Base-by-base conservation (phyloP, 2,329 filamentous ascomycete genomes). In the Tetracladium maxilliforme region DNA sequence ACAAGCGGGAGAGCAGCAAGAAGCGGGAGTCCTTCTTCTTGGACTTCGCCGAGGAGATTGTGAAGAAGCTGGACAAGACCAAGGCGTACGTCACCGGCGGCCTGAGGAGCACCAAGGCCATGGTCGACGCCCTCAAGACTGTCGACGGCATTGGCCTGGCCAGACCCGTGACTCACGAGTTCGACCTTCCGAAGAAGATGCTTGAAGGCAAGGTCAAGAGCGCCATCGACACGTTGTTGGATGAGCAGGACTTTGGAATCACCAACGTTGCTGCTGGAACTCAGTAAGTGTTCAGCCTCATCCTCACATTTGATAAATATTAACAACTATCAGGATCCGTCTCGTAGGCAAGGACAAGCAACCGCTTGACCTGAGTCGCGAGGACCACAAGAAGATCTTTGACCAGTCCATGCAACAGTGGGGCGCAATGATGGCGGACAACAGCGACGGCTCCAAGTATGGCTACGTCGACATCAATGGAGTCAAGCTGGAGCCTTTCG, bases 101-200 rank as follows among this genome's bases (percentile, higher is more conserved):
- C 1, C 48, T 75, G 32, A 56, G 61, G 27, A 61, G 61, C 2
- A 58, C 54, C 0, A 49, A 46, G 12, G 70, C 58, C 3, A 73
- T 76, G 69, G 58, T 64, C 10, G 46, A 53, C n/a, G 68, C 65
- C 0, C 49, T 75, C 3, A 37, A 62, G 3, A 55, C 56, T 0
- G 62, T 75, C 4, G 60, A 76, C 34, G 70, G 70, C 12, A 51
- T 76, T 7, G 70, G 70, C 1, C 47, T 77, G 12, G 72, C 51
- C 0, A 54, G 67, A 7, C 55, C 67, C 0, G 39, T 61, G 0
- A 56, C 54, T 23, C 59, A 67, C 35, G 67, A 73, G 36, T 41
- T 64, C 1, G 44, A 45, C 7, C 39, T 66, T 2, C 48, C 51
- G 21, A 47, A 43, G 22, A 48, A 59, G 11, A 54, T 65, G 3